A percentile compares a stretch with the other conserved stretches of the same genome.
Conservation (phyloP, 2,329 filamentous ascomycete species). For the Fusarium torreyae region DNA sequence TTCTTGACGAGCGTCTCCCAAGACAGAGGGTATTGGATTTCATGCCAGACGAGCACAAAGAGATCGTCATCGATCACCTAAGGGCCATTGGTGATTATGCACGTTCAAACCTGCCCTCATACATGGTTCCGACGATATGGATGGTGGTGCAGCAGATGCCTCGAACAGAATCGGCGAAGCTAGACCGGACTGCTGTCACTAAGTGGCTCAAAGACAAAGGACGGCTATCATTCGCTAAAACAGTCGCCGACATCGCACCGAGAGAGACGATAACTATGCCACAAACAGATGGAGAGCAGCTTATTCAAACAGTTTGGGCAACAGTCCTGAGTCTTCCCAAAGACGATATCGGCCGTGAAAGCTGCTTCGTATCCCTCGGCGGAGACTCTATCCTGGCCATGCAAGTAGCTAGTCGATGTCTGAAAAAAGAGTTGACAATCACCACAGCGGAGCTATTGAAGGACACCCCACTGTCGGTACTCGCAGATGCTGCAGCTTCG, state of each 20-base stretch:
- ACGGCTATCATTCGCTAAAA: background rate
- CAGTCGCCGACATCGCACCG: background rate
- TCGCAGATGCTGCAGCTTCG: background rate
- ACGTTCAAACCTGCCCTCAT: background rate
- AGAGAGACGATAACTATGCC: background rate
- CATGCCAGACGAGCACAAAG: background rate
- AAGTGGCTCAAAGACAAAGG: background rate
- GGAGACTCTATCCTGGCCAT: constrained; percentile 1
- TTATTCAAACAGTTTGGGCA: background rate
- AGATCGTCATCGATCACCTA: background rate
- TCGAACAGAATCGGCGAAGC: background rate
- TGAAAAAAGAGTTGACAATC: background rate
- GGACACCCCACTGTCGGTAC: background rate
- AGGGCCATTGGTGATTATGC: background rate
- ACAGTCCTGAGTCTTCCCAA: background rate
- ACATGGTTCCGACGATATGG: background rate
- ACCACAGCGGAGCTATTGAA: background rate
- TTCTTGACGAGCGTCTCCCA: background rate
- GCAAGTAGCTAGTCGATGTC: background rate
- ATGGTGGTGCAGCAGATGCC: background rate
- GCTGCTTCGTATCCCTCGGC: background rate
- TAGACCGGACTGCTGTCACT: background rate
- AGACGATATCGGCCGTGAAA: background rate
- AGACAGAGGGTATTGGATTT: background rate
- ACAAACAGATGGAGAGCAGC: background rate